Conservation (phyloP, 2,329 filamentous ascomycete genomes). For the Pseudopithomyces chartarum region DNA sequence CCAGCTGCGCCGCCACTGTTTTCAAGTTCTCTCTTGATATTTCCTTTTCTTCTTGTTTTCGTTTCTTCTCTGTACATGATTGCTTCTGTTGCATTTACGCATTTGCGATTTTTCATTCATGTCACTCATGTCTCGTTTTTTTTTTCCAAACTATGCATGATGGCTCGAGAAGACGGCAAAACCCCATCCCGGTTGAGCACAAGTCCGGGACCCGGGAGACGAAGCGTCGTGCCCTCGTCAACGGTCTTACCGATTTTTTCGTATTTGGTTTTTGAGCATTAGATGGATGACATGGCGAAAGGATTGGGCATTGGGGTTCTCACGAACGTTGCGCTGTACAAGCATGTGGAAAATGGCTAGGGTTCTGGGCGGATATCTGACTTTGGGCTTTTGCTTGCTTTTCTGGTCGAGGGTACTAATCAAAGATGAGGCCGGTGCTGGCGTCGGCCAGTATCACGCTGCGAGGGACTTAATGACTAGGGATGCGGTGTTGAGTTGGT, state of each 20-base stretch:
- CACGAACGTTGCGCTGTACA: conserved; percentile 9
- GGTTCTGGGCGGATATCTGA: conserved; percentile 15
- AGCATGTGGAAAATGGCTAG: conserved; percentile 17
- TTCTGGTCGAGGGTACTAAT: conserved; percentile 31
- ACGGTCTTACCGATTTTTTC: conserved; percentile 16
- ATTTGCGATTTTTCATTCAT: conserved; percentile 17
- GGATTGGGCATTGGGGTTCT: conserved; percentile 13
- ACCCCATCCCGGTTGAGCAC: background rate
- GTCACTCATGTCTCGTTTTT: conserved; percentile 8
- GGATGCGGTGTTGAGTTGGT: conserved; percentile 5
- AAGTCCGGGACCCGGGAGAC: background rate
- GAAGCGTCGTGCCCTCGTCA: conserved; percentile 22
- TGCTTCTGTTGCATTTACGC: conserved; percentile 22
- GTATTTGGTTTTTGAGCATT: conserved; percentile 23
- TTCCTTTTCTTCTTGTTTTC: conserved; percentile 14
- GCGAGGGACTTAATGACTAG: conserved; percentile 32
- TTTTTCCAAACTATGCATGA: background rate
- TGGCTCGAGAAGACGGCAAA: background rate
- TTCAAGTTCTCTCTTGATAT: conserved; percentile 2
- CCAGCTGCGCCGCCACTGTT: conserved; percentile 12
- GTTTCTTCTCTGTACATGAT: conserved; percentile 35
- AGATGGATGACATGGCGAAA: conserved; percentile 19
- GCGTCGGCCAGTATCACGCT: conserved; percentile 29
- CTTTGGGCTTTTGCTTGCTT: conserved; percentile 30
- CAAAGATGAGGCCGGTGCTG: conserved; percentile 31